Evolutionary conservation across 345 rosid species (phyloP).

Genomic region (Rhodomyrtus tomentosa): DNA sequence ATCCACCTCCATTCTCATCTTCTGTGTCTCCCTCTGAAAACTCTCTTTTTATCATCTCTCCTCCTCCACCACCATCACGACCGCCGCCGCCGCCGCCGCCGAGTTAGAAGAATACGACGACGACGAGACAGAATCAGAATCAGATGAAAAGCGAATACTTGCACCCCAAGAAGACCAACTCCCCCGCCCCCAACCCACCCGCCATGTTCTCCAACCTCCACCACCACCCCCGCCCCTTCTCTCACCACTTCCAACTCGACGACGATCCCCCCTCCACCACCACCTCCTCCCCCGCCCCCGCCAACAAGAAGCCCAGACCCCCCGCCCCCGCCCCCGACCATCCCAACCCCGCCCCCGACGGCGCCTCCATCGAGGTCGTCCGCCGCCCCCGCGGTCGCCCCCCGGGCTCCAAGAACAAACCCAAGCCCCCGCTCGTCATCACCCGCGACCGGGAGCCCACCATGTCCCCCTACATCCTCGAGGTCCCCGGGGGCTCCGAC

Average conservation of each 20-base stretch:
- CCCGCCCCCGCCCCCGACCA: neutral
- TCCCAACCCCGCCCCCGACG: neutral
- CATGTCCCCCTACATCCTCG: conserved; percentile 87
- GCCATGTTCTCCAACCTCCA: conserved; percentile 8
- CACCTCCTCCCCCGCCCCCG: neutral
- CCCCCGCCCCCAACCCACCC: neutral
- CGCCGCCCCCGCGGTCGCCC: conserved; percentile 2
- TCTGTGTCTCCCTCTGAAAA: neutral
- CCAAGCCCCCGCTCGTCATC: conserved; percentile 5
- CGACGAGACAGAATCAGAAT: neutral
- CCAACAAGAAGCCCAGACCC: neutral
- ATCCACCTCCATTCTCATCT: neutral
- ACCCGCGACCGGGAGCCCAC: conserved; percentile 29
- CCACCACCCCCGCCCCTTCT: neutral
- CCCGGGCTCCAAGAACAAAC: conserved; percentile 15
- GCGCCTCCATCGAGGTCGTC: neutral
- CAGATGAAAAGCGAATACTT: conserved; percentile 1
- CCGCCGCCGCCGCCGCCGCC: too few relatives aligned
- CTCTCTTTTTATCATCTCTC: neutral
- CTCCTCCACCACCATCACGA: neutral
- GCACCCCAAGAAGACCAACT: neutral
- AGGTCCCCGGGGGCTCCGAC: conserved; percentile 67
- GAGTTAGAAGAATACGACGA: neutral
- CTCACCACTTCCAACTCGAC: neutral
- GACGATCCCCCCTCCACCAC: neutral